phyloP scores from a whole-genome alignment of 352 stramenopile genomes.

The Globisporangium abappressorium region DNA sequence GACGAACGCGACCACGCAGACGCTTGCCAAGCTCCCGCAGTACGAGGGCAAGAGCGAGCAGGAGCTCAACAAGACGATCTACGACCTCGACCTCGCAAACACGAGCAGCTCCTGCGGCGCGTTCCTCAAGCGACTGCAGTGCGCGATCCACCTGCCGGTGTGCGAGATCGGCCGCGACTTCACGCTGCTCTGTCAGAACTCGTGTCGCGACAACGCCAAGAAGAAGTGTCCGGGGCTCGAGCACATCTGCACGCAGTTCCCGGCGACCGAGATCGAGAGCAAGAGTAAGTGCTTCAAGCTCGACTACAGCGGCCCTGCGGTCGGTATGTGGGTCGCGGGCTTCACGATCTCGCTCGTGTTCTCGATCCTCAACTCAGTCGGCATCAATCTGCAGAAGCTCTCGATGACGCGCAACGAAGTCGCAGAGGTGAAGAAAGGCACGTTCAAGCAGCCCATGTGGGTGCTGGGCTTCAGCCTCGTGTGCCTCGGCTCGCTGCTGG shows the following conservation, averaged over 20 bases:
- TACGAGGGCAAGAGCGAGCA: constrained; percentile 34
- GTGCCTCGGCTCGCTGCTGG: constrained; percentile 76
- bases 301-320: constrained; percentile 55
- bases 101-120: constrained; percentile 51
- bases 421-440: constrained; percentile 64
- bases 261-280: constrained; percentile 41
- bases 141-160: constrained; percentile 71
- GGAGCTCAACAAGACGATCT: constrained; percentile 37
- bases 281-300: constrained; percentile 85
- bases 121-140: constrained; percentile 62
- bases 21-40: constrained; percentile 45
- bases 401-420: constrained; percentile 76
- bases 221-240: constrained; percentile 61
- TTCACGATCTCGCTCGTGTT: constrained; percentile 88
- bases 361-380: constrained; percentile 86
- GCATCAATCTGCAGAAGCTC: constrained; percentile 91
- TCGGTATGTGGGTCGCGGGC: constrained; percentile 84
- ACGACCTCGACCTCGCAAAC: constrained; percentile 61
- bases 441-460: constrained; percentile 86
- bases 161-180: constrained; percentile 78
- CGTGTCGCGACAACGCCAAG: constrained; percentile 56
- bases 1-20: constrained; percentile 43
- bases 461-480: constrained; percentile 85
- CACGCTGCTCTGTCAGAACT: constrained; percentile 58
- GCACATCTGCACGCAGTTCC: constrained; percentile 50